Evolutionary conservation across 345 rosid species (phyloP), one percentile per base, ranked within the genome.

Genomic region (Corymbia maculata): DNA sequence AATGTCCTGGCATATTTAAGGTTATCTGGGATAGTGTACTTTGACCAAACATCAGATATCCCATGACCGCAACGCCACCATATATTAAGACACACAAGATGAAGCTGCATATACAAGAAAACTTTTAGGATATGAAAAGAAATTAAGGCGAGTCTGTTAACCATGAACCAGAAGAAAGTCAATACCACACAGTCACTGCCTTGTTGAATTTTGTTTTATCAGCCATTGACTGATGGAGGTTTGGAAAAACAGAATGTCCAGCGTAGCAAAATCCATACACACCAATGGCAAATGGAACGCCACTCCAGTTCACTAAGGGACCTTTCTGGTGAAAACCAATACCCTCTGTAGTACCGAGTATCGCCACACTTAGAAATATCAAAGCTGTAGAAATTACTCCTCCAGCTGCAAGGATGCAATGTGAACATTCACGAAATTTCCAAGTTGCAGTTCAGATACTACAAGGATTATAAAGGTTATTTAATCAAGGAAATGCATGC

Each of bases 181-280:
- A 50, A 59, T 94, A 96, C 99, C 95, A 91, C 61, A 90, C 87
- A 88, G 93, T 87, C 87, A 95, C 87, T 32, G 99, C 98, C 87
- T 92, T 94, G 89, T 89, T 94, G 91, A 94, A 97, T 89, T 97
- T 89, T 86, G 91, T 92, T 93, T 97, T 97, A 90, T 96, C 97
- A 85, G 98, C 99, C 99, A 97, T 97, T 52, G 99, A 95, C 82
- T 97, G 99, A 90, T 97, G 96, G 87, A 97, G 96, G 88, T 97
- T 97, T 32, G 99, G 99, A 88, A 97, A 94, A 85, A 97, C 99
- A 47, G 99, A 93, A 87, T 97, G 99, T 22, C 96, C 99, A 45
- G 98, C 92, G 52, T 87, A 94, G 90, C 98, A 95, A 91, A 97
- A 97, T 44, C 98, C 98, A 52, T 94, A 94, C 8, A 96, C 95